phyloP scores from a whole-genome alignment of 2,329 filamentous ascomycete genomes.

The Tolypocladium tundrense region DNA sequence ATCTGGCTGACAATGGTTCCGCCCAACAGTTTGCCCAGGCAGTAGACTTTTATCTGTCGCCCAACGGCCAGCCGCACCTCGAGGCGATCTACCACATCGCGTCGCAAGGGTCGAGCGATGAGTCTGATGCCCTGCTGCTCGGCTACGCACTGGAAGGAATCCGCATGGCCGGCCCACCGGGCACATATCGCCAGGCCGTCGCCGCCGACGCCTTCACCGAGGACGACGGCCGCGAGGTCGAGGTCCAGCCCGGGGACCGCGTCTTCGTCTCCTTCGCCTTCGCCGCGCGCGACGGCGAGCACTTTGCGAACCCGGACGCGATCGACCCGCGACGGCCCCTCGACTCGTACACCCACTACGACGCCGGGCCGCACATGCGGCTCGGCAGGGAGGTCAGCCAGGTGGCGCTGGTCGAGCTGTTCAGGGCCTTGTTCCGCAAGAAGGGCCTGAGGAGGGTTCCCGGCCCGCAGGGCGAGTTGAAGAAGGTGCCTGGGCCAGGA shows the following conservation, averaged over 20 bases:
- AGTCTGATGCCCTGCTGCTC: constrained; percentile 52
- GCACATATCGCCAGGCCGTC: constrained; percentile 47
- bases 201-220: constrained; percentile 33
- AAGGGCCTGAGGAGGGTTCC: constrained; percentile 50
- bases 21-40: constrained; percentile 53
- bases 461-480: constrained; percentile 56
- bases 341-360: constrained; percentile 55
- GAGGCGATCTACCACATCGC: constrained; percentile 52
- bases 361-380: constrained; percentile 50
- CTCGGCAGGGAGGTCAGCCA: constrained; percentile 51
- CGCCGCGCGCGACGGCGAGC: constrained; percentile 42
- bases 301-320: constrained; percentile 50
- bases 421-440: constrained; percentile 53
- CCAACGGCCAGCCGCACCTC: constrained; percentile 43
- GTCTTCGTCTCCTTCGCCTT: constrained; percentile 53
- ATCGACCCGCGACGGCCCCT: constrained; percentile 55
- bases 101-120: constrained; percentile 38
- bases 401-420: constrained; percentile 55
- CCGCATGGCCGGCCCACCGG: constrained; percentile 54
- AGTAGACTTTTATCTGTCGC: constrained; percentile 61
- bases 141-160: constrained; percentile 65
- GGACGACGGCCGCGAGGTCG: constrained; percentile 40
- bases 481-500: constrained; percentile 48
- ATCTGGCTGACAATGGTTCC: background rate
- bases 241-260: constrained; percentile 44